Conservation (phyloP, 169 alveolate genomes). For the Plasmodium gonderi region DNA sequence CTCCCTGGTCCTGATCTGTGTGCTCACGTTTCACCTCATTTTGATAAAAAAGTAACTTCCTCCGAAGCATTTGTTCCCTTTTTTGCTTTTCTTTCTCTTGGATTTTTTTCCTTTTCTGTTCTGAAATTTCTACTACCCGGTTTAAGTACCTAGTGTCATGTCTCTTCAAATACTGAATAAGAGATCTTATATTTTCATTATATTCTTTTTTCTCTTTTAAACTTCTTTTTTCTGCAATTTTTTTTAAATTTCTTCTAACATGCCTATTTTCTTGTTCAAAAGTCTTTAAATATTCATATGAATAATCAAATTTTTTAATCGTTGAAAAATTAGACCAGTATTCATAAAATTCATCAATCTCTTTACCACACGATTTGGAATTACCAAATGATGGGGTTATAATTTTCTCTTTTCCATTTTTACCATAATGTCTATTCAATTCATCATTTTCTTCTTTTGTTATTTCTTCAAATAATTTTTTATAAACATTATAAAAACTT, state of each 20-base stretch:
- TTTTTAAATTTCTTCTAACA: constrained; percentile 40
- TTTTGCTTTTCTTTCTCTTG: constrained; percentile 14
- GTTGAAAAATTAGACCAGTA: constrained; percentile 88
- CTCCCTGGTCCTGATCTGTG: constrained; percentile 71
- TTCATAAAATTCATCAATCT: constrained; percentile 83
- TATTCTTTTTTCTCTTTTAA: constrained; percentile 84
- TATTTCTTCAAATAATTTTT: constrained; percentile 83
- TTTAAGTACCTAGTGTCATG: constrained; percentile 75
- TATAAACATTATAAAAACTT: constrained; percentile 86
- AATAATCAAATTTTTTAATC: constrained; percentile 77
- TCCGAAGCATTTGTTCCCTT: constrained; percentile 10
- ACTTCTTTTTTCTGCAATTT: constrained; percentile 80
- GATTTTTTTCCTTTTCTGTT: constrained; percentile 40
- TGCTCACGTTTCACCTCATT: constrained; percentile 67
- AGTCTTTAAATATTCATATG: constrained; percentile 7
- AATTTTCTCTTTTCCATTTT: background rate
- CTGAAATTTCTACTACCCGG: constrained; percentile 26
- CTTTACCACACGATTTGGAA: constrained; percentile 77
- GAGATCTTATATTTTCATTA: constrained; percentile 81
- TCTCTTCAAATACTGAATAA: constrained; percentile 83
- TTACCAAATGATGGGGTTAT: constrained; percentile 83
- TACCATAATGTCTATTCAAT: constrained; percentile 77
- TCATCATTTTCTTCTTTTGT: constrained; percentile 75
- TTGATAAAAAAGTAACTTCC: constrained; percentile 21
- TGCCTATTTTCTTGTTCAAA: constrained; percentile 48